phyloP scores from a whole-genome alignment of 805 yeast genomes.

The Candida hungchunana region DNA sequence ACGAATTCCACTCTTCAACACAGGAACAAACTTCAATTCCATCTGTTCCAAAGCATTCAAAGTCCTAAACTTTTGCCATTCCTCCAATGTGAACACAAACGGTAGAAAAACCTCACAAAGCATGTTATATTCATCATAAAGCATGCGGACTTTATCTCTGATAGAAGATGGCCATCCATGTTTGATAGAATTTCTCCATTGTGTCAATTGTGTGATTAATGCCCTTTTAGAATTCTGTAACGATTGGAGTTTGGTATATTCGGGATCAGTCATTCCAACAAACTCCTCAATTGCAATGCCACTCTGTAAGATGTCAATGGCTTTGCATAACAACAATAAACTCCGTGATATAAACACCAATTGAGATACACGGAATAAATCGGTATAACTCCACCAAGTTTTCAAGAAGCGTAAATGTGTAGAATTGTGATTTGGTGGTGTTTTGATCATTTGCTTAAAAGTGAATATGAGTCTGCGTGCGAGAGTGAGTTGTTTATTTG shows the following conservation, averaged over 20 bases:
- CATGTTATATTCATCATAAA: background rate
- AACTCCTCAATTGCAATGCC: constrained; percentile 8
- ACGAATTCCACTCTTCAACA: constrained; percentile 4
- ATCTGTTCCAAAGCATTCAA: constrained; percentile 1
- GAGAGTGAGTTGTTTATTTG: background rate
- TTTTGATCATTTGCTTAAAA: background rate
- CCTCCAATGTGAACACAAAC: constrained; percentile 4
- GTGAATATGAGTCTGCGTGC: constrained; percentile 1
- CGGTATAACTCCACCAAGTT: constrained; percentile 7
- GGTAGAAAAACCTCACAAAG: constrained; percentile 1
- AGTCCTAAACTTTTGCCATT: constrained; percentile 5
- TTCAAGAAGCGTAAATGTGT: constrained; percentile 1
- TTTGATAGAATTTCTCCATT: constrained; percentile 2
- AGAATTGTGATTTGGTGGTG: background rate
- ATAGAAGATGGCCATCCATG: constrained; percentile 2
- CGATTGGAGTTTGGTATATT: background rate
- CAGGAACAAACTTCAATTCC: background rate
- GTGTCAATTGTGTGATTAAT: constrained; percentile 6
- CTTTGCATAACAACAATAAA: constrained; percentile 5
- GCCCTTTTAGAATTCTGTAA: background rate
- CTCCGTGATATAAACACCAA: constrained; percentile 4
- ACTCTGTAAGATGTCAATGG: constrained; percentile 7
- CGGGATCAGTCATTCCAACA: constrained; percentile 3
- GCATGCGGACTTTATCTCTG: background rate
- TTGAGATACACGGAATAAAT: constrained; percentile 6